A percentile compares a stretch with the other conserved stretches of the same genome.
phyloP scores from a whole-genome alignment of 139 green algal genomes.

The Dunaliella sp. region DNA sequence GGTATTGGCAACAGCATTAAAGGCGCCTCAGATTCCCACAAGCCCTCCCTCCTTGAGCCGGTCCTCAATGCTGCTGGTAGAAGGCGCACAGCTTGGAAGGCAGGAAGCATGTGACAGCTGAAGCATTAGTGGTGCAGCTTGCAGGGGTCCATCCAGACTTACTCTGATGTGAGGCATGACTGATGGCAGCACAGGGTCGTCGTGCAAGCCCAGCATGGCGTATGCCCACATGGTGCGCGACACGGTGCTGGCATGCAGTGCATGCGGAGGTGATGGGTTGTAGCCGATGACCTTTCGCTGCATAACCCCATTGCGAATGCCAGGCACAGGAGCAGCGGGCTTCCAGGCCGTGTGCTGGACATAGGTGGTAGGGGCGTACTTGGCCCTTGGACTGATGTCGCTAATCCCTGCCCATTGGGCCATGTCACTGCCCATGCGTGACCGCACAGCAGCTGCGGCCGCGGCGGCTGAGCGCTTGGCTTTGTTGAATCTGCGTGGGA shows the following conservation, averaged over 20 bases:
- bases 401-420: no score
- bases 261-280: no score
- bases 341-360: background rate
- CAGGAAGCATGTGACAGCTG: no score
- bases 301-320: no score
- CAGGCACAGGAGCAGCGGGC: no score
- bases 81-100: no score
- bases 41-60: no score
- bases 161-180: background rate
- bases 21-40: no score
- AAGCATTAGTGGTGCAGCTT: no score
- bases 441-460: background rate
- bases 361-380: background rate
- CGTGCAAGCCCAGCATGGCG: slow-evolving; percentile 8
- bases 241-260: background rate
- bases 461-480: background rate
- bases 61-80: no score
- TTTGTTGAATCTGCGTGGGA: background rate
- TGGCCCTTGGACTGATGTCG: background rate
- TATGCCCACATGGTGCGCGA: slow-evolving; percentile 8
- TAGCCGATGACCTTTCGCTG: background rate
- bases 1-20: no score
- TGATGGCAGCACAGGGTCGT: slow-evolving; percentile 6
- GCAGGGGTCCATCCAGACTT: no score
- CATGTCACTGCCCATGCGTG: background rate